phyloP scores from a whole-genome alignment of 306 rosid genomes.

The Malus orientalis region DNA sequence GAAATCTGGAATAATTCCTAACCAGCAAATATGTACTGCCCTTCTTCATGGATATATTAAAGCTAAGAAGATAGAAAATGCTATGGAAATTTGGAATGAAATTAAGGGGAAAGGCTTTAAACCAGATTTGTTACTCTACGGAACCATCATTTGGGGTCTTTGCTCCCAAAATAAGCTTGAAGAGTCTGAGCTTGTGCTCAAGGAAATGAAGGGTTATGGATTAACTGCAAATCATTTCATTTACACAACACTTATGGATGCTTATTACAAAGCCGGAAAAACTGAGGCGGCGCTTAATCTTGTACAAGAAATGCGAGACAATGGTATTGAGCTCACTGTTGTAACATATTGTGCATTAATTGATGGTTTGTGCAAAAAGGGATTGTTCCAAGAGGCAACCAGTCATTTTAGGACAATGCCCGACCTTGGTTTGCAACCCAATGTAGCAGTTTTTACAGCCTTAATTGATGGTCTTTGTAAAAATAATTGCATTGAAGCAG shows the following conservation, averaged over 20 bases:
- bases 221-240: slow-evolving; percentile 54
- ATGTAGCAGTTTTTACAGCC: slow-evolving; percentile 70
- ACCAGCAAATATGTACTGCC: slow-evolving; percentile 51
- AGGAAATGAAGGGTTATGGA: slow-evolving; percentile 55
- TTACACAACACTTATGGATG: slow-evolving; percentile 71
- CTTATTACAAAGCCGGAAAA: slow-evolving; percentile 74
- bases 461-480: slow-evolving; percentile 84
- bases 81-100: slow-evolving; percentile 49
- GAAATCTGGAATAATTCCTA: slow-evolving; percentile 54
- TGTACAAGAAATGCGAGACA: slow-evolving; percentile 62
- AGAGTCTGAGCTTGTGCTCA: slow-evolving; percentile 48
- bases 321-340: slow-evolving; percentile 46
- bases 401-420: slow-evolving; percentile 52
- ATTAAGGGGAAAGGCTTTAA: slow-evolving; percentile 57
- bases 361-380: slow-evolving; percentile 84
- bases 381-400: slow-evolving; percentile 59
- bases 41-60: slow-evolving; percentile 79
- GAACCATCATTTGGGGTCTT: slow-evolving; percentile 73
- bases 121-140: slow-evolving; percentile 57
- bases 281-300: slow-evolving; percentile 50
- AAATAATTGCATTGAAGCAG: slow-evolving; percentile 49
- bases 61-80: slow-evolving; percentile 52
- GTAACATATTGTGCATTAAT: slow-evolving; percentile 79
- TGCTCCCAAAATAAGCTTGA: slow-evolving; percentile 57
- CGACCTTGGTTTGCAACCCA: slow-evolving; percentile 57